A percentile compares a stretch with the other conserved stretches of the same genome.
Evolutionary conservation across 2,329 filamentous ascomycete species (phyloP).

Genomic region (Colletotrichum scovillei): DNA sequence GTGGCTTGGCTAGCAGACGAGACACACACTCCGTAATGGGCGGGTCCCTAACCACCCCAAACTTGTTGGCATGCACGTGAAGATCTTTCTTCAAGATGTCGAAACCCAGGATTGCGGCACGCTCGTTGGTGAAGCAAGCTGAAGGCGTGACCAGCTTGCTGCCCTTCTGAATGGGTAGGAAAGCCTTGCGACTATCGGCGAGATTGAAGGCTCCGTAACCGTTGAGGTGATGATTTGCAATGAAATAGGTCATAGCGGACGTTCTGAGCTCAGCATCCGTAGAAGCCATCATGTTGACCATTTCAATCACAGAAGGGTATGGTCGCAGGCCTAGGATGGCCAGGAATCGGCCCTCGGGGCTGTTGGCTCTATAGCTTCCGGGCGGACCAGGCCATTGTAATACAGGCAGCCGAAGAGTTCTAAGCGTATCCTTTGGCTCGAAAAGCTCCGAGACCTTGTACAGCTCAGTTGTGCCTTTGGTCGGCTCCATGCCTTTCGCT

Average conservation of each 20-base stretch:
- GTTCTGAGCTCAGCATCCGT: slow-evolving; percentile 69
- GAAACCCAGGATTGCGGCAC: slow-evolving; percentile 83
- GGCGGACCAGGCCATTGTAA: slow-evolving; percentile 82
- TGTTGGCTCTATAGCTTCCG: slow-evolving; percentile 71
- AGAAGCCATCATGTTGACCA: slow-evolving; percentile 82
- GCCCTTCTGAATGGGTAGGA: slow-evolving; percentile 79
- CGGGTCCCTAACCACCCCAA: slow-evolving; percentile 87
- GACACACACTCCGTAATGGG: slow-evolving; percentile 81
- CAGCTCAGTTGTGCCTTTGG: slow-evolving; percentile 61
- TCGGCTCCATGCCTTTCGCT: slow-evolving; percentile 64
- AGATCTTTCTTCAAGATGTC: slow-evolving; percentile 80
- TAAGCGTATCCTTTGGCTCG: slow-evolving; percentile 78
- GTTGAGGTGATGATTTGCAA: slow-evolving; percentile 82
- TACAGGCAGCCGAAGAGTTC: slow-evolving; percentile 78
- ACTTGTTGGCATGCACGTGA: slow-evolving; percentile 76
- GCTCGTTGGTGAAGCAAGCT: slow-evolving; percentile 85
- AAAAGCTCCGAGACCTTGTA: slow-evolving; percentile 85
- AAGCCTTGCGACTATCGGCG: slow-evolving; percentile 63
- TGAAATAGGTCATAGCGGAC: slow-evolving; percentile 83
- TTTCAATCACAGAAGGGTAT: slow-evolving; percentile 76
- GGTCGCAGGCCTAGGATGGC: slow-evolving; percentile 77
- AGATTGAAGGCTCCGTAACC: slow-evolving; percentile 77
- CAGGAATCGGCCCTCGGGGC: slow-evolving; percentile 81
- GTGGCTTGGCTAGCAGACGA: slow-evolving; percentile 77
- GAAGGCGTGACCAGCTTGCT: slow-evolving; percentile 76